phyloP scores from a whole-genome alignment of 2,329 filamentous ascomycete species.

The Trichoderma atroviride region DNA sequence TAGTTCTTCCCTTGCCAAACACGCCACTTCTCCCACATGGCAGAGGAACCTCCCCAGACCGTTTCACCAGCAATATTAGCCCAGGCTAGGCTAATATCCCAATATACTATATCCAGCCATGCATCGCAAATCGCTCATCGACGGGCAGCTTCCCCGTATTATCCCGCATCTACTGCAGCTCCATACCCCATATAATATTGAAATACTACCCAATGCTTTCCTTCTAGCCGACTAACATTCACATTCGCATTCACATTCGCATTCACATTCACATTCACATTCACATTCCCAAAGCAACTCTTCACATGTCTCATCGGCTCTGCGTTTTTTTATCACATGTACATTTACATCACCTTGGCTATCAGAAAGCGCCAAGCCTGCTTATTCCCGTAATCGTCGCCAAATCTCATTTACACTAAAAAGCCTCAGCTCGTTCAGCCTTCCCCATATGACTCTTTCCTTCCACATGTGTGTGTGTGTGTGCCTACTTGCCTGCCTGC shows the following conservation, averaged over 20 bases:
- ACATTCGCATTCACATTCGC: background rate
- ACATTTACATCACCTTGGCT: too few relatives aligned
- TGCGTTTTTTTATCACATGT: too few relatives aligned
- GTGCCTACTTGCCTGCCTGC: too few relatives aligned
- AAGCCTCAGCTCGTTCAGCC: background rate
- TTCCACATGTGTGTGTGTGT: conserved; percentile 1
- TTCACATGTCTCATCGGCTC: background rate
- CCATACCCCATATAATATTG: background rate
- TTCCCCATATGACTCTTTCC: conserved; percentile 15
- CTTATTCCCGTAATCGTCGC: conserved; percentile 3
- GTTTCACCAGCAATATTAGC: conserved; percentile 11
- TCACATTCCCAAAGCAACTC: background rate
- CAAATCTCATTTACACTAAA: background rate
- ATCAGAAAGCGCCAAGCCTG: background rate
- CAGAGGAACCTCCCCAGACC: background rate
- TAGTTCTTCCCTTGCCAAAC: background rate
- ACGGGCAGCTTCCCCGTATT: background rate
- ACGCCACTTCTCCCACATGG: conserved; percentile 10
- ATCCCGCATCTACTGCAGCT: background rate
- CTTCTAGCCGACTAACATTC: background rate
- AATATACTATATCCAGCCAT: background rate
- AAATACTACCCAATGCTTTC: background rate
- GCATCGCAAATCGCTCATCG: background rate
- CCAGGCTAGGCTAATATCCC: background rate
- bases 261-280: too few relatives aligned